Base-by-base conservation (phyloP, 768 basidiomycete species). In the Mycena galopus region DNA sequence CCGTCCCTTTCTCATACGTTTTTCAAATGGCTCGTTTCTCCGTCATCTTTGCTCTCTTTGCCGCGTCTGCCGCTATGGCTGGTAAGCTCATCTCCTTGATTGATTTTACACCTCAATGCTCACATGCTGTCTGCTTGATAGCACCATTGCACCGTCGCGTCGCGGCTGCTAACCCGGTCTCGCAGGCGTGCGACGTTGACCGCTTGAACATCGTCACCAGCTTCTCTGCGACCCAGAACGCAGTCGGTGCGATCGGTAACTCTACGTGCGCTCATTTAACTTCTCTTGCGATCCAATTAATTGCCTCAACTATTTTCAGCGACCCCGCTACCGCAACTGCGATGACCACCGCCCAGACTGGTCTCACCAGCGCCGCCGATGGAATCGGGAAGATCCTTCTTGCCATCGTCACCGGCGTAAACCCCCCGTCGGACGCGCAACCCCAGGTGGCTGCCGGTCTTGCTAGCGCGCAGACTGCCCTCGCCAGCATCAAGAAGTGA, bases 161-260 rank as follows among this genome's bases (percentile, higher is more conserved):
- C 16, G 39, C 29, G 44, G n/a, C 68, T 42, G 73, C 73, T 0
- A 55, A 27, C n/a, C n/a, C 35, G 9, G 65, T 19, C 16, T 61
- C 2, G 35, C 11, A 37, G 16, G 35, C 35, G 17, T 80, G 81
- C 69, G 79, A 79, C 60, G 67, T 76, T n/a, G 77, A 78, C 42
- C 78, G 79, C 29, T 65, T 78, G 25, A 74, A 78, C 33, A 79
- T 76, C 30, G 79, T 80, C 32, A 60, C 69, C 14, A 65, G 67
- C 23, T 79, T 80, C 29, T 76, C 75, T 3, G 65, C 63, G 29
- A 77, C 79, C 17, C 73, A 67, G 33, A 44, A 47, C n/a, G 78
- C 79, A 17, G 75, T 79, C n/a, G 62, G 72, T 32, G 73, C 72
- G 25, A 71, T 81, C 33, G n/a, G n/a, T n/a, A 55, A 72, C 64